Percentiles rank a stretch among this genome's conserved stretches.
Conservation (phyloP, 768 basidiomycete species). For the Calocybe indica region DNA sequence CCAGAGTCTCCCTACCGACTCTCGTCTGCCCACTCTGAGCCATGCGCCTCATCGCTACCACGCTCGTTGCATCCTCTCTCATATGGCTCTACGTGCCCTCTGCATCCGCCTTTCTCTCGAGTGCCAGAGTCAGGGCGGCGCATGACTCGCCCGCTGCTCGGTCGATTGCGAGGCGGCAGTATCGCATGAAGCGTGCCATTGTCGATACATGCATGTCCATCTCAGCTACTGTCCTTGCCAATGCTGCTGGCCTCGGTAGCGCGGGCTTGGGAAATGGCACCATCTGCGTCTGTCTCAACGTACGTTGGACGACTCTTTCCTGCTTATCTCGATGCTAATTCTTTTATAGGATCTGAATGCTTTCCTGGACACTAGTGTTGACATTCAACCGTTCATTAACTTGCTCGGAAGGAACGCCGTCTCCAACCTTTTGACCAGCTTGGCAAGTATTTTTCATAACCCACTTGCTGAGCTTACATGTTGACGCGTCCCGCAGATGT, state of each 20-base stretch:
- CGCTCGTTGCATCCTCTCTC: slow-evolving; percentile 1
- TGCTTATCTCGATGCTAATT: neutral
- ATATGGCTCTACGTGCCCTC: neutral
- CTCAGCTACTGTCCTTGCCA: neutral
- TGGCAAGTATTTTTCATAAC: too few species aligned
- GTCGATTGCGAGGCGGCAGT: neutral
- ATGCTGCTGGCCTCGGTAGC: neutral
- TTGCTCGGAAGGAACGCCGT: neutral
- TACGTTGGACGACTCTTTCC: slow-evolving; percentile 9
- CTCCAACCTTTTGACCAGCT: slow-evolving; percentile 1
- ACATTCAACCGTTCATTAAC: slow-evolving; percentile 17
- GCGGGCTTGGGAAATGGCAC: neutral
- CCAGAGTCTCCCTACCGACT: neutral
- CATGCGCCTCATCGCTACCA: neutral
- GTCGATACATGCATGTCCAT: neutral
- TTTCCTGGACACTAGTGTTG: slow-evolving; percentile 22
- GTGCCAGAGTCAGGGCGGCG: neutral
- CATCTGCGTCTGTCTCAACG: slow-evolving; percentile 34
- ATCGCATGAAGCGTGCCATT: neutral
- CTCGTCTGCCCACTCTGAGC: neutral
- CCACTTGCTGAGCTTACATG: too few species aligned
- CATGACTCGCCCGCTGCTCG: neutral
- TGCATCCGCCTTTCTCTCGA: neutral
- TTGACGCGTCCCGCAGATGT: too few species aligned
- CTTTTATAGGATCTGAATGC: slow-evolving; percentile 25